Percentiles rank a stretch among this genome's conserved stretches.
phyloP scores from a whole-genome alignment of 768 basidiomycete genomes.

The Mycena epipterygia region DNA sequence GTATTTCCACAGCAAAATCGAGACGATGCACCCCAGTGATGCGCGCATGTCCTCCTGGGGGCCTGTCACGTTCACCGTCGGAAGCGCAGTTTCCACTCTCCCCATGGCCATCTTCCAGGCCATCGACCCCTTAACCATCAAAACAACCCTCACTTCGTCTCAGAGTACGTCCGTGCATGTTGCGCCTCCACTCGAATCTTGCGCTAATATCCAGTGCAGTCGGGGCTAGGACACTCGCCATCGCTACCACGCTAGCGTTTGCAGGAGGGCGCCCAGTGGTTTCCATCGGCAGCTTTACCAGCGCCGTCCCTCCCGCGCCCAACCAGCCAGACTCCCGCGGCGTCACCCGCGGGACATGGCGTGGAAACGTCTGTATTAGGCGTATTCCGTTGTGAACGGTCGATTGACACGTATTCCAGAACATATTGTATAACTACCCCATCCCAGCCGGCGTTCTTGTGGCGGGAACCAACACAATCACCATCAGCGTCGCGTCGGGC shows the following conservation, averaged over 20 bases:
- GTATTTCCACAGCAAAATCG: conserved; percentile 44
- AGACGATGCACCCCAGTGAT: conserved; percentile 54
- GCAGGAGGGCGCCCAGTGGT: conserved; percentile 53
- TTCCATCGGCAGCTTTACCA: conserved; percentile 47
- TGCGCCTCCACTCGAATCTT: not conserved
- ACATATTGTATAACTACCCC: conserved; percentile 50
- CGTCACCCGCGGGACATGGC: conserved; percentile 54
- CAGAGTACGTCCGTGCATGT: conserved; percentile 39
- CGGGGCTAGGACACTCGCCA: conserved; percentile 51
- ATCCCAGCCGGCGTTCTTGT: conserved; percentile 50
- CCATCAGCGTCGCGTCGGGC: conserved; percentile 51
- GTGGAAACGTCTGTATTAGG: conserved; percentile 42
- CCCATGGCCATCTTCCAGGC: conserved; percentile 56
- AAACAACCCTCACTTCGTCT: conserved; percentile 44
- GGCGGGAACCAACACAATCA: conserved; percentile 47
- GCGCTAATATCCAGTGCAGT: not conserved
- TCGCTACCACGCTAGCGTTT: conserved; percentile 53
- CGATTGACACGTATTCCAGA: conserved; percentile 14
- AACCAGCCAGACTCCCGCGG: conserved; percentile 50
- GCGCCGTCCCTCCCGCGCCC: conserved; percentile 47
- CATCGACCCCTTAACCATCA: conserved; percentile 49
- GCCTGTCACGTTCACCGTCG: conserved; percentile 50
- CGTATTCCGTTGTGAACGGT: not conserved
- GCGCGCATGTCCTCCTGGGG: conserved; percentile 51
- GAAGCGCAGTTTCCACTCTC: conserved; percentile 42